Percentiles rank a stretch among this genome's conserved stretches.
Conservation (phyloP, 495 filamentous ascomycete genomes). For the Penicillium waksmanii region DNA sequence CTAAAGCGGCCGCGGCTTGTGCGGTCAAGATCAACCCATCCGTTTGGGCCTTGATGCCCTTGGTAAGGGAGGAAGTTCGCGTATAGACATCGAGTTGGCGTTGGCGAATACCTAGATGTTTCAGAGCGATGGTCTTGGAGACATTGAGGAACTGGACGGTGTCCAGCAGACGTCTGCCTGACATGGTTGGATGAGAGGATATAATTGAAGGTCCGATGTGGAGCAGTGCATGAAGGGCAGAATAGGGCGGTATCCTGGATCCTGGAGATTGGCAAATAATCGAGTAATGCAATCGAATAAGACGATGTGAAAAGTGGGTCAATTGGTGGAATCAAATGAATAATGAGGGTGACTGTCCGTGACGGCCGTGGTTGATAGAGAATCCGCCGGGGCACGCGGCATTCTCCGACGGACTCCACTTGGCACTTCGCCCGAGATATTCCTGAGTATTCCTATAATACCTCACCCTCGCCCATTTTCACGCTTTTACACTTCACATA, state of each 20-base stretch:
- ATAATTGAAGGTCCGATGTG: not conserved
- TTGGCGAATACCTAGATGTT: constrained; percentile 77
- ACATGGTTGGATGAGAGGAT: constrained; percentile 49
- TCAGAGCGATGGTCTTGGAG: constrained; percentile 72
- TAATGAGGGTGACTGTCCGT: not conserved
- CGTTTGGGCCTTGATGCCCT: constrained; percentile 64
- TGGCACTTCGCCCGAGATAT: not conserved
- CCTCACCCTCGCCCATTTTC: constrained; percentile 12
- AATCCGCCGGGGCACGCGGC: constrained; percentile 18
- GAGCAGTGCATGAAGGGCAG: constrained; percentile 8
- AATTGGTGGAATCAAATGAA: not conserved
- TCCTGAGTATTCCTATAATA: constrained; percentile 4
- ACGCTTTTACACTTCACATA: constrained; percentile 2
- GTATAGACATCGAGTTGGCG: constrained; percentile 79
- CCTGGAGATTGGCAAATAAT: no score
- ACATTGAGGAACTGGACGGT: constrained; percentile 77
- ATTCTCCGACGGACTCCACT: constrained; percentile 15
- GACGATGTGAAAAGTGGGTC: not conserved
- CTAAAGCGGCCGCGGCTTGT: constrained; percentile 63
- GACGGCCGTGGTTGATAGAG: constrained; percentile 20
- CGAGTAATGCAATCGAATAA: constrained; percentile 28
- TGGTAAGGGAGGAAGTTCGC: constrained; percentile 74
- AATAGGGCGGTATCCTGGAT: constrained; percentile 19
- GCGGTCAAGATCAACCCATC: constrained; percentile 66
- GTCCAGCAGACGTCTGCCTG: constrained; percentile 75